phyloP scores from a whole-genome alignment of 1,284 basidiomycete species.

The Fomitopsis schrenkii region DNA sequence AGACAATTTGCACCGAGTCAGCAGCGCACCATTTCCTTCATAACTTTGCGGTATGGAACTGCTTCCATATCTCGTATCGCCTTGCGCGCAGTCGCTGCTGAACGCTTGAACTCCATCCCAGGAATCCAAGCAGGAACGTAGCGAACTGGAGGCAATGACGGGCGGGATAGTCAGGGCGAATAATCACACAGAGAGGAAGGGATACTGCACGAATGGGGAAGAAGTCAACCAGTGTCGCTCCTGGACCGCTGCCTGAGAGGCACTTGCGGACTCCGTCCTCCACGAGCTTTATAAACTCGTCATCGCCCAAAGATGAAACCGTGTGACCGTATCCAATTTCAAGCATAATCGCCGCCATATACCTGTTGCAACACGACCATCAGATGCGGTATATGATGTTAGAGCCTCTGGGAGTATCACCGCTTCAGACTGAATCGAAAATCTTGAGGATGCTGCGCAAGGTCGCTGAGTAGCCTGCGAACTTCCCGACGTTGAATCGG shows the following conservation, averaged over 20 bases:
- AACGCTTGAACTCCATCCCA: background rate
- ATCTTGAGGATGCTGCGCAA: constrained; percentile 20
- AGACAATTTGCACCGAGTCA: background rate
- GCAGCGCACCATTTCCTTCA: constrained; percentile 18
- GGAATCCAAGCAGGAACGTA: constrained; percentile 1
- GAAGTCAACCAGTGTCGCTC: constrained; percentile 25
- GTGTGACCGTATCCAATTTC: constrained; percentile 23
- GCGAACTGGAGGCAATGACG: background rate
- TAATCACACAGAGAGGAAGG: background rate
- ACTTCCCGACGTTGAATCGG: constrained; percentile 24
- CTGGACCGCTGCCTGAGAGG: constrained; percentile 18
- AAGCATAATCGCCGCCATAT: constrained; percentile 17
- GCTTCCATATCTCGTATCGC: constrained; percentile 13
- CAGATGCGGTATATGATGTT: background rate
- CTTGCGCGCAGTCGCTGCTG: background rate
- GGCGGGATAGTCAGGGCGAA: background rate
- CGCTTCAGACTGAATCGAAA: constrained; percentile 20
- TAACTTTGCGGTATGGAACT: constrained; percentile 22
- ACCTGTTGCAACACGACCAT: constrained; percentile 8
- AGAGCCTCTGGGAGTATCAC: constrained; percentile 6
- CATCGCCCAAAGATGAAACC: constrained; percentile 17
- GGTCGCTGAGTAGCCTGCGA: constrained; percentile 18
- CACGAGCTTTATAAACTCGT: constrained; percentile 13
- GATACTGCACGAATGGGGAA: constrained; percentile 17
- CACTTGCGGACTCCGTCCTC: constrained; percentile 18